Base-by-base conservation (phyloP, 257 asterid species). In the Gentiana dahurica region DNA sequence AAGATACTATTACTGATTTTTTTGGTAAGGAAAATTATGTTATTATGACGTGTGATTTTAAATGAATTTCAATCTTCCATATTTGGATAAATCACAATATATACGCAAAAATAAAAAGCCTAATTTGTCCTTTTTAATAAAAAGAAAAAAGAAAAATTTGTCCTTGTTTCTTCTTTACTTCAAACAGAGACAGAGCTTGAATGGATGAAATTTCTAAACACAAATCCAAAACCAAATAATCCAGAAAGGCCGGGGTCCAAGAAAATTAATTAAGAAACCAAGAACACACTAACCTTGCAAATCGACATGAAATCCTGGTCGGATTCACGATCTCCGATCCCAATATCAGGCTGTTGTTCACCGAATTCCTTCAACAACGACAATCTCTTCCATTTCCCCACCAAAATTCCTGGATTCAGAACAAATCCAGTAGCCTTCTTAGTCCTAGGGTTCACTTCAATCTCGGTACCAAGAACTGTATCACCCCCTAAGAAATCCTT, bases 251-350 rank as follows among this genome's bases (percentile, higher is more conserved):
- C 24, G 24, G 24, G 24, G 9, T 11, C n/a, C 11, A 7, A 12
- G 34, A 12, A 37, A 13, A 34, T 11, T 2, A 7, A 34, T 12
- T 2, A 53, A 34, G 11, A 3, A 12, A 50, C 35, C 41, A 12
- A n/a, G 24, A 8, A 1, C 0, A 9, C 53, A 55, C 56, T 64
- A 34, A 92, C 99, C 95, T 92, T 88, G 87, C 99, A 92, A 71
- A 76, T 50, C 55, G 99, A 81, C 97, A 92, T 81, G 79, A 83
- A 92, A 80, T 92, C 99, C 48, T 88, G 99, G 73, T 92, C 99
- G 1, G 97, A 85, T 57, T 68, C 69, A 4, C 97, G 79, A 71
- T 92, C 99, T 34, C 99, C 99, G 10, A 92, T 65, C 36, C 99
- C 99, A 46, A 92, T 58, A 65, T 84, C 89, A 34, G 95, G 95